A percentile compares a stretch with the other conserved stretches of the same genome.
Evolutionary conservation across 2,329 filamentous ascomycete species (phyloP).

Genomic region (Pseudocercospora pini-densiflorae): DNA sequence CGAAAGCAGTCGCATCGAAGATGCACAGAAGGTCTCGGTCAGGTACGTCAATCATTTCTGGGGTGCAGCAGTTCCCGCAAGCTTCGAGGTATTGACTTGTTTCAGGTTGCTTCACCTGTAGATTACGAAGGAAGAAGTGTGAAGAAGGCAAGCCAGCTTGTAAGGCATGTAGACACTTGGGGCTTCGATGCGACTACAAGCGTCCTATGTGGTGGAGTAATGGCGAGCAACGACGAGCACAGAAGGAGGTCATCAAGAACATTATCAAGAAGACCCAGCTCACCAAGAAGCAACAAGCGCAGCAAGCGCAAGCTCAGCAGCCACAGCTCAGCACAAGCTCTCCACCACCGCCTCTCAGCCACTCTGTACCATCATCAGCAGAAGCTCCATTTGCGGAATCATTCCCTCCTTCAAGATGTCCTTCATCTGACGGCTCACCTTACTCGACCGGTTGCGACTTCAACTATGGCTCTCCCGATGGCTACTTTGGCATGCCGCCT

Average conservation of each 20-base stretch:
- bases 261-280: slow-evolving; percentile 98
- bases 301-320: slow-evolving; percentile 47
- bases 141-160: slow-evolving; percentile 69
- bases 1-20: slow-evolving; percentile 69
- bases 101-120: slow-evolving; percentile 70
- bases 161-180: slow-evolving; percentile 71
- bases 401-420: slow-evolving; percentile 71
- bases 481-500: slow-evolving; percentile 67
- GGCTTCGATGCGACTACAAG: slow-evolving; percentile 93
- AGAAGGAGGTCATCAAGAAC: slow-evolving; percentile 96
- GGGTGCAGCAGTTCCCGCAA: slow-evolving; percentile 39
- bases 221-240: slow-evolving; percentile 78
- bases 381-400: slow-evolving; percentile 75
- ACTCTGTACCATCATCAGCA: slow-evolving; percentile 70
- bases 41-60: slow-evolving; percentile 65
- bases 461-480: slow-evolving; percentile 61
- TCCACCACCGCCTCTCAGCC: slow-evolving; percentile 72
- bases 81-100: slow-evolving; percentile 40
- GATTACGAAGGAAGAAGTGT: slow-evolving; percentile 71
- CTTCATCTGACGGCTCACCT: slow-evolving; percentile 77
- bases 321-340: slow-evolving; percentile 60
- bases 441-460: slow-evolving; percentile 69
- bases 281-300: slow-evolving; percentile 71
- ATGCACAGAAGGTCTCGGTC: slow-evolving; percentile 94
- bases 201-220: slow-evolving; percentile 97